Evolutionary conservation across 306 rosid genomes (phyloP).

Genomic region (Luffa aegyptiaca): DNA sequence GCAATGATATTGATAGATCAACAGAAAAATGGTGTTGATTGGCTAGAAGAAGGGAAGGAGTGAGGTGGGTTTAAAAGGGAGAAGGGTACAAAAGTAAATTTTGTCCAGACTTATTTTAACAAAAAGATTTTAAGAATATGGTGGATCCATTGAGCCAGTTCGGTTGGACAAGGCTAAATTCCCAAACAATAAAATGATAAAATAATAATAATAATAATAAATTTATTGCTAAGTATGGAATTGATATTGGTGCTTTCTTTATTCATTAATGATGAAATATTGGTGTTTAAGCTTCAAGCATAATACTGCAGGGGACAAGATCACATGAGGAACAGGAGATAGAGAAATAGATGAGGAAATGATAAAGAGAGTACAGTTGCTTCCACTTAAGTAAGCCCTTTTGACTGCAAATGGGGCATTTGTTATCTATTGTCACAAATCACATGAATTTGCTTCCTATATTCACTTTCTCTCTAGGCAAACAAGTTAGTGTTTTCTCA

Average conservation of each 20-base stretch:
- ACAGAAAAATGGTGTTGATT: background rate
- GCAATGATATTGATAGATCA: background rate
- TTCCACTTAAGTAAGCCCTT: constrained; percentile 9
- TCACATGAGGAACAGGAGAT: constrained; percentile 12
- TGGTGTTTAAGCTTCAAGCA: background rate
- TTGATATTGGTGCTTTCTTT: background rate
- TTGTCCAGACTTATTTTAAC: background rate
- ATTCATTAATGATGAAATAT: background rate
- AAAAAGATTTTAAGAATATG: background rate
- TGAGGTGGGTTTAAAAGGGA: background rate
- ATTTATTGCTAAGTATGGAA: background rate
- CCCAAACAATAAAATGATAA: background rate
- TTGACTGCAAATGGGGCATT: constrained; percentile 5
- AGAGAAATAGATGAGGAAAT: constrained; percentile 16
- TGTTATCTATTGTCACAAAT: background rate
- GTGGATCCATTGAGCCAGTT: background rate
- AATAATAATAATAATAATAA: background rate
- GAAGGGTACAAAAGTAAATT: background rate
- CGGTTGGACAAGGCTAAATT: background rate
- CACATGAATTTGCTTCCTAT: background rate
- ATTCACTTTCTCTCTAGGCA: background rate
- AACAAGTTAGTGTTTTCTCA: background rate
- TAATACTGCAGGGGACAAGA: constrained; percentile 16
- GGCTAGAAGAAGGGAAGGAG: background rate
- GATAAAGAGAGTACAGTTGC: constrained; percentile 8